Conservation (phyloP, 2,329 filamentous ascomycete species). For the Pseudogymnoascus sp. region DNA sequence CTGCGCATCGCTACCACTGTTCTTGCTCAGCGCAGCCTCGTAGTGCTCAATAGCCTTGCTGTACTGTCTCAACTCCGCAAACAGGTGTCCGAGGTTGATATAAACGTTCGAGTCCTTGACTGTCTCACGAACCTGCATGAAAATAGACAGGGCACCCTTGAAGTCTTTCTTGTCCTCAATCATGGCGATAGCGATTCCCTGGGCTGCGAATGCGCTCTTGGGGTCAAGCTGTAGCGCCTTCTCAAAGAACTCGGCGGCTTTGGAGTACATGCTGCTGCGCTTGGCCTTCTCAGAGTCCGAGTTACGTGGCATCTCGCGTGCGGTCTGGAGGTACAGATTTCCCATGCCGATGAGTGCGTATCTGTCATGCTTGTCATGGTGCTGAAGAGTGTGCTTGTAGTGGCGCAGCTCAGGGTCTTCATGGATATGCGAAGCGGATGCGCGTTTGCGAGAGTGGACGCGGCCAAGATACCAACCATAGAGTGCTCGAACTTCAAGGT, state of each 20-base stretch:
- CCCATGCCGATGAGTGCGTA: slow-evolving; percentile 97
- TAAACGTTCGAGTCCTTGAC: slow-evolving; percentile 82
- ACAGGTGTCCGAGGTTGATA: slow-evolving; percentile 90
- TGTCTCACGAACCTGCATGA: slow-evolving; percentile 85
- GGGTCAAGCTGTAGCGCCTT: slow-evolving; percentile 93
- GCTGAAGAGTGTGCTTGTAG: slow-evolving; percentile 91
- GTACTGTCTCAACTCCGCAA: slow-evolving; percentile 83
- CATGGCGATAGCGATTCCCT: slow-evolving; percentile 89
- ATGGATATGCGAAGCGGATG: slow-evolving; percentile 57
- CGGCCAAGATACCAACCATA: slow-evolving; percentile 96
- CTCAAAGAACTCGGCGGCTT: slow-evolving; percentile 96
- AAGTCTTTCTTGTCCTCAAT: slow-evolving; percentile 92
- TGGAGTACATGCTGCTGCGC: slow-evolving; percentile 76
- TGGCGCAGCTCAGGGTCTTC: slow-evolving; percentile 90
- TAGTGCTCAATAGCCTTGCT: slow-evolving; percentile 92
- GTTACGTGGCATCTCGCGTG: slow-evolving; percentile 89
- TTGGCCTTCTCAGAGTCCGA: slow-evolving; percentile 88
- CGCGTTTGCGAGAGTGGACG: slow-evolving; percentile 69
- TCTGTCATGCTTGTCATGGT: slow-evolving; percentile 95
- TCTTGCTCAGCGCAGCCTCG: slow-evolving; percentile 64
- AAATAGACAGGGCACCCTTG: slow-evolving; percentile 73
- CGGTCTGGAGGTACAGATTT: slow-evolving; percentile 75
- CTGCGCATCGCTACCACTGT: slow-evolving; percentile 54
- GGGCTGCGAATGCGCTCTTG: slow-evolving; percentile 91
- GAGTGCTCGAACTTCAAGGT: slow-evolving; percentile 84